phyloP scores from a whole-genome alignment of 345 rosid species.

The Trapa bicornis region DNA sequence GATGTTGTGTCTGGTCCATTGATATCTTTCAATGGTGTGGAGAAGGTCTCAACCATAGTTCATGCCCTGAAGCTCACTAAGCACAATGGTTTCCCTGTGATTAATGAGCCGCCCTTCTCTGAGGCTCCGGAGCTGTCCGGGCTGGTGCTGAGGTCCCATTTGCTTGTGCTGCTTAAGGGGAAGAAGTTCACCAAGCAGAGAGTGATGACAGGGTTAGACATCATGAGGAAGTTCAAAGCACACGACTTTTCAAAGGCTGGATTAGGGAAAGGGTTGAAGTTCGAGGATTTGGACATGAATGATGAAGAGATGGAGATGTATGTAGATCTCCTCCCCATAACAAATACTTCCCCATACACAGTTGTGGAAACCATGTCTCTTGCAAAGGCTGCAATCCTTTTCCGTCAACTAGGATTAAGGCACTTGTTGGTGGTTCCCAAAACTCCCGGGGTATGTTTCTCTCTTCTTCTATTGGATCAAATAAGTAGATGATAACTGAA shows the following conservation, averaged over 20 bases:
- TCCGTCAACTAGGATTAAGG: constrained; percentile 75
- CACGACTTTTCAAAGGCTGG: constrained; percentile 81
- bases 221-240: constrained; percentile 41
- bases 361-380: constrained; percentile 77
- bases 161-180: constrained; percentile 53
- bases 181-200: constrained; percentile 63
- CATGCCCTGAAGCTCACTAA: constrained; percentile 67
- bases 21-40: constrained; percentile 48
- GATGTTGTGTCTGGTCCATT: constrained; percentile 55
- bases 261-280: constrained; percentile 60
- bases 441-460: constrained; percentile 49
- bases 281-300: constrained; percentile 52
- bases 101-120: constrained; percentile 34
- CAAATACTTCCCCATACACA: constrained; percentile 74
- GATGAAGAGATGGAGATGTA: constrained; percentile 88
- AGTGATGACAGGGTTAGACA: constrained; percentile 29
- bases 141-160: constrained; percentile 70
- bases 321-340: constrained; percentile 80
- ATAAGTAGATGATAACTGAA: too few species aligned
- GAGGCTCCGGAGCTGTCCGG: constrained; percentile 53
- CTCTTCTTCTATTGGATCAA: neutral
- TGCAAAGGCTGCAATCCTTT: constrained; percentile 76
- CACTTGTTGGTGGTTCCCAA: constrained; percentile 87
- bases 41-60: constrained; percentile 63
- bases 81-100: constrained; percentile 62